phyloP scores from a whole-genome alignment of 2,329 filamentous ascomycete genomes.

The Pseudogymnoascus sp. region DNA sequence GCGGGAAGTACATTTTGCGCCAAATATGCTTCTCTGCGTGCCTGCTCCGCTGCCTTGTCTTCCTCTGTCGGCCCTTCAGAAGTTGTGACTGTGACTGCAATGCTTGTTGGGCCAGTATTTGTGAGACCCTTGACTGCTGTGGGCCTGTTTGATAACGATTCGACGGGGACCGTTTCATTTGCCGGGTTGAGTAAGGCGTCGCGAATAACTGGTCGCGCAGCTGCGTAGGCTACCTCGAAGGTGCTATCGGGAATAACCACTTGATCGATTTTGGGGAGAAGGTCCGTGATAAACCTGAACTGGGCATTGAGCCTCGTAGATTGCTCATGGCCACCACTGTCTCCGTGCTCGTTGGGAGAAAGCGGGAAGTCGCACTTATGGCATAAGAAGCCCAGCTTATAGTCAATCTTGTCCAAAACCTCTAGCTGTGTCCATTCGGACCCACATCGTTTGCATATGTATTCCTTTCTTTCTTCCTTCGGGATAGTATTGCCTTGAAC shows the following conservation, averaged over 20 bases:
- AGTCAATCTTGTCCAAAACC: constrained; percentile 68
- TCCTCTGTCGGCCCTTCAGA: constrained; percentile 59
- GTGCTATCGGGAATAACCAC: constrained; percentile 65
- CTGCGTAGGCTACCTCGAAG: constrained; percentile 61
- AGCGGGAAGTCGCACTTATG: constrained; percentile 65
- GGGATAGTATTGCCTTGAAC: constrained; percentile 79
- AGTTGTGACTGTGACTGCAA: constrained; percentile 62
- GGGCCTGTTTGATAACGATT: constrained; percentile 46
- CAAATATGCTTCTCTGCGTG: constrained; percentile 57
- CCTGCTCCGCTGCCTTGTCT: constrained; percentile 56
- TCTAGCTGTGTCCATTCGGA: constrained; percentile 86
- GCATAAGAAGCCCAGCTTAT: constrained; percentile 67
- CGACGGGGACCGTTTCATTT: constrained; percentile 50
- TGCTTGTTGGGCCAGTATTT: constrained; percentile 59
- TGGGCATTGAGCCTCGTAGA: constrained; percentile 70
- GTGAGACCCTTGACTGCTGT: constrained; percentile 63
- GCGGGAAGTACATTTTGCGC: constrained; percentile 61
- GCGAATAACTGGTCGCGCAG: constrained; percentile 56
- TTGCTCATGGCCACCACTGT: constrained; percentile 63
- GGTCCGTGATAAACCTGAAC: constrained; percentile 68
- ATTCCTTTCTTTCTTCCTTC: constrained; percentile 83
- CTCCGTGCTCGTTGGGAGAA: constrained; percentile 57
- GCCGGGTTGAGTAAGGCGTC: constrained; percentile 59
- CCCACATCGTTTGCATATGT: constrained; percentile 73
- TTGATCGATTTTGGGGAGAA: constrained; percentile 70